Evolutionary conservation across 2,329 filamentous ascomycete species (phyloP).

Genomic region (Monosporascus sp.): DNA sequence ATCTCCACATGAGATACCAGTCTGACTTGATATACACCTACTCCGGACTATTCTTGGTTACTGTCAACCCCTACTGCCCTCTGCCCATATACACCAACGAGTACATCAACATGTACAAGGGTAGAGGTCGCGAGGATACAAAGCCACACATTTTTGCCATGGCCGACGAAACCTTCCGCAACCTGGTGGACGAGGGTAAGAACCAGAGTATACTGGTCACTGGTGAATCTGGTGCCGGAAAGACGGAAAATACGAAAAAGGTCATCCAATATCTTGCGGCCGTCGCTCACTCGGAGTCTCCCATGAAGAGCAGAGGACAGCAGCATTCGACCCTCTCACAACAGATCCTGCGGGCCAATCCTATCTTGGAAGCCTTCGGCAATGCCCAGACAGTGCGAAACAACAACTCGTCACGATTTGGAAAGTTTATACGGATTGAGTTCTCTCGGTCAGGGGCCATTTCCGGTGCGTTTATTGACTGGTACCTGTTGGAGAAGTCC

Average conservation of each 20-base stretch:
- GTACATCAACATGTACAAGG: conserved; percentile 97
- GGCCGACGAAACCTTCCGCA: conserved; percentile 93
- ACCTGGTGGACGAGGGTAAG: conserved; percentile 86
- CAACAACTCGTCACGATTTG: conserved; percentile 96
- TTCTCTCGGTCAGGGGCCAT: conserved; percentile 86
- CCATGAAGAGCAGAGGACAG: conserved; percentile 53
- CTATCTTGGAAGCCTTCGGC: conserved; percentile 94
- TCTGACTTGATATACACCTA: conserved; percentile 97
- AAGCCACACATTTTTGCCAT: conserved; percentile 97
- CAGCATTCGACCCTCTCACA: conserved; percentile 87
- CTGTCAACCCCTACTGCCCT: conserved; percentile 93
- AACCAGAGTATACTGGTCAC: conserved; percentile 98
- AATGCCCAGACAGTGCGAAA: conserved; percentile 97
- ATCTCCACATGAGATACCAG: conserved; percentile 90
- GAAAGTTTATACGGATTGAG: conserved; percentile 97
- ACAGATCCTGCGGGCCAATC: conserved; percentile 92
- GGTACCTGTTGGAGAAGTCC: conserved; percentile 98
- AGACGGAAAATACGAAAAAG: conserved; percentile 99
- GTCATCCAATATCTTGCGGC: conserved; percentile 98
- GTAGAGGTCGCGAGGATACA: conserved; percentile 83
- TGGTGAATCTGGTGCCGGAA: conserved; percentile 94
- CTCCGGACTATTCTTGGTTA: conserved; percentile 92
- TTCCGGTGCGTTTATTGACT: conserved; percentile 93
- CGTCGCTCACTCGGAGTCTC: conserved; percentile 78
- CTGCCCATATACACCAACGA: conserved; percentile 94